These are phyloP conservation scores for Rhizopogon sp. DNA, from an alignment of 768 basidiomycete species.

Conservation along the genomic window DNA sequence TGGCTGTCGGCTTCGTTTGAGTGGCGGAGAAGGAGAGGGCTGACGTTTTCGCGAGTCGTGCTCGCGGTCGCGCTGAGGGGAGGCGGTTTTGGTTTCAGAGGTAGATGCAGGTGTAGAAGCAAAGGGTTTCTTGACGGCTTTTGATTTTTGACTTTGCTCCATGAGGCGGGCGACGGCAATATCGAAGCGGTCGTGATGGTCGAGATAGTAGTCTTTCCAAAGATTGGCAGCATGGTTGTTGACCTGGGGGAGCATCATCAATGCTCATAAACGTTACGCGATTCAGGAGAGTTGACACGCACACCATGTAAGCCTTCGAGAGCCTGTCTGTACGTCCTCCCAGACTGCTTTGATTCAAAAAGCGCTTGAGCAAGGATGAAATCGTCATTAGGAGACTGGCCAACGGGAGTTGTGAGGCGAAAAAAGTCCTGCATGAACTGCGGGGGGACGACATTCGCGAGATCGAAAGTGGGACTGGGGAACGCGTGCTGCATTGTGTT, in stretches of 20 bases:
- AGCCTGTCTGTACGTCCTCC: slow-evolving; percentile 55
- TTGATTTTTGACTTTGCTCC: slow-evolving; percentile 15
- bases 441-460: slow-evolving; percentile 34
- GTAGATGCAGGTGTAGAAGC: slow-evolving; percentile 1
- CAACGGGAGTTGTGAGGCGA: slow-evolving; percentile 48
- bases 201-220: slow-evolving; percentile 81
- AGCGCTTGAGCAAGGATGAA: slow-evolving; percentile 49
- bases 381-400: slow-evolving; percentile 49
- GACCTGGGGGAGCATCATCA: slow-evolving; percentile 22
- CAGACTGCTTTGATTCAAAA: slow-evolving; percentile 31
- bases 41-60: slow-evolving; percentile 35
- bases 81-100: not conserved
- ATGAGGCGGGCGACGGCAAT: slow-evolving; percentile 19
- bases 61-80: slow-evolving; percentile 7
- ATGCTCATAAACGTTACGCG: not conserved
- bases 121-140: slow-evolving; percentile 26
- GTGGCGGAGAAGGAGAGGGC: slow-evolving; percentile 18
- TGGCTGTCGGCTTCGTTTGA: slow-evolving; percentile 20
- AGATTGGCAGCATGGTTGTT: slow-evolving; percentile 49
- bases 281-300: slow-evolving; percentile 19
- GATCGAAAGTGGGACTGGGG: slow-evolving; percentile 18
- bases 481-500: slow-evolving; percentile 7
- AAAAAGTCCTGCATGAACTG: slow-evolving; percentile 56
- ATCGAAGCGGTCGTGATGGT: slow-evolving; percentile 61
- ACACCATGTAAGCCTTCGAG: slow-evolving; percentile 67